Percentiles rank a stretch among this genome's conserved stretches.
Conservation (phyloP, 331 rosid genomes). For the Dryas integrifolia region DNA sequence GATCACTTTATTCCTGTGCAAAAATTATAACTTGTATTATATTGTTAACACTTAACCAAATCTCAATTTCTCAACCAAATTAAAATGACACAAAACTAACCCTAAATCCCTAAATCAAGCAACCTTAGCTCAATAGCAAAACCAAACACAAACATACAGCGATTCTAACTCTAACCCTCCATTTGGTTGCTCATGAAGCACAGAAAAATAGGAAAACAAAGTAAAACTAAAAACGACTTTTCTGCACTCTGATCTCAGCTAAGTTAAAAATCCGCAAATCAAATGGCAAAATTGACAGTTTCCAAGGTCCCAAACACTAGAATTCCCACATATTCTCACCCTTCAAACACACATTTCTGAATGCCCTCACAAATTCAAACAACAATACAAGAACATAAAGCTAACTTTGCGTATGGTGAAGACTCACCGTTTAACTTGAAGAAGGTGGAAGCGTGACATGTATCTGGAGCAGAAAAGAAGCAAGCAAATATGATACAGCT, state of each 20-base stretch:
- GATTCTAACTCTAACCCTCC: slow-evolving; percentile 13
- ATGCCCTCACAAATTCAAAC: slow-evolving; percentile 15
- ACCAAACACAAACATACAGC: not conserved
- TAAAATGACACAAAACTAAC: not conserved
- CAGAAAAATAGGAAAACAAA: slow-evolving; percentile 9
- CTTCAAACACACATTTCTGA: slow-evolving; percentile 21
- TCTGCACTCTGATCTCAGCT: not conserved
- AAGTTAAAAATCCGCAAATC: not conserved
- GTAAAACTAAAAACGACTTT: not conserved
- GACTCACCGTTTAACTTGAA: slow-evolving; percentile 32
- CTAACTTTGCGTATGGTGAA: not conserved
- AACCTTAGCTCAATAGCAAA: not conserved
- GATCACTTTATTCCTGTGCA: slow-evolving; percentile 33
- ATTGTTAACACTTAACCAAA: slow-evolving; percentile 23
- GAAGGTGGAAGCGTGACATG: slow-evolving; percentile 1
- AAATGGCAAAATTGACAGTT: slow-evolving; percentile 5
- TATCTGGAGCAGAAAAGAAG: slow-evolving; percentile 13
- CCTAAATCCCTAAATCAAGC: slow-evolving; percentile 1
- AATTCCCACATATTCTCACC: slow-evolving; percentile 18
- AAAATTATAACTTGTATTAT: slow-evolving; percentile 23
- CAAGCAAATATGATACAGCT: slow-evolving; percentile 1
- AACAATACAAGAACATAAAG: not conserved
- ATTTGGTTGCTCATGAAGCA: slow-evolving; percentile 24
- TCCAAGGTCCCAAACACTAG: slow-evolving; percentile 19
- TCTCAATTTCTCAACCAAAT: slow-evolving; percentile 12